These are phyloP conservation scores for Aureobasidium sp. DNA, from an alignment of 2,329 filamentous ascomycete genomes.

Conservation along the genomic window DNA sequence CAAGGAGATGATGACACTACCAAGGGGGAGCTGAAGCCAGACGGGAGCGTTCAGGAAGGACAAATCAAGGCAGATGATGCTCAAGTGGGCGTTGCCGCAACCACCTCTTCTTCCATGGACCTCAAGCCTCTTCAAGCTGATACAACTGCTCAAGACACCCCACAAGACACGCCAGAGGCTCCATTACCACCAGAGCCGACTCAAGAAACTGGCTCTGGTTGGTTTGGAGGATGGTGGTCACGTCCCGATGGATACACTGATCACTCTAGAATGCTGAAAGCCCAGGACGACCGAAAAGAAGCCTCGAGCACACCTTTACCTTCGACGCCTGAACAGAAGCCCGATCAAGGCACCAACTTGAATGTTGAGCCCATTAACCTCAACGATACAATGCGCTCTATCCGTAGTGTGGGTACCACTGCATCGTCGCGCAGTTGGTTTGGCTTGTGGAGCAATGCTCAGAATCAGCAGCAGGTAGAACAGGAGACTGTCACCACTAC, in stretches of 20 bases:
- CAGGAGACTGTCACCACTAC: slow-evolving; percentile 16
- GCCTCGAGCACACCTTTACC: slow-evolving; percentile 38
- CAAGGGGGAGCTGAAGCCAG: slow-evolving; percentile 11
- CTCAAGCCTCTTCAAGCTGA: neutral
- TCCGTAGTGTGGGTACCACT: neutral
- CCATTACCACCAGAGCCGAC: slow-evolving; percentile 39
- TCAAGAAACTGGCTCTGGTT: slow-evolving; percentile 21
- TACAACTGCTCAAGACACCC: neutral
- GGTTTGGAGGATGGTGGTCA: slow-evolving; percentile 45
- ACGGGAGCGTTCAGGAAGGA: neutral
- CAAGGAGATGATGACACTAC: slow-evolving; percentile 10
- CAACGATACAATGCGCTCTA: slow-evolving; percentile 3
- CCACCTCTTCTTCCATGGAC: neutral
- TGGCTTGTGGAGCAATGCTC: slow-evolving; percentile 42
- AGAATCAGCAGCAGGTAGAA: slow-evolving; percentile 34
- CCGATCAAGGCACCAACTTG: neutral
- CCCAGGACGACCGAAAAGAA: slow-evolving; percentile 26
- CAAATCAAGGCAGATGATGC: slow-evolving; percentile 20
- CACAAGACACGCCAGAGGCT: slow-evolving; percentile 16
- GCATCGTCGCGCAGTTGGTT: slow-evolving; percentile 39
- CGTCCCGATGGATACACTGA: slow-evolving; percentile 40
- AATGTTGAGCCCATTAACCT: slow-evolving; percentile 3
- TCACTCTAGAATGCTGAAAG: slow-evolving; percentile 31
- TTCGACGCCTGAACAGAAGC: slow-evolving; percentile 24
- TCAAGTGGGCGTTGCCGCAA: slow-evolving; percentile 19